Percentiles rank a stretch among this genome's conserved stretches.
Conservation (phyloP, 169 alveolate species). For the Plasmodium cynomolgi region DNA sequence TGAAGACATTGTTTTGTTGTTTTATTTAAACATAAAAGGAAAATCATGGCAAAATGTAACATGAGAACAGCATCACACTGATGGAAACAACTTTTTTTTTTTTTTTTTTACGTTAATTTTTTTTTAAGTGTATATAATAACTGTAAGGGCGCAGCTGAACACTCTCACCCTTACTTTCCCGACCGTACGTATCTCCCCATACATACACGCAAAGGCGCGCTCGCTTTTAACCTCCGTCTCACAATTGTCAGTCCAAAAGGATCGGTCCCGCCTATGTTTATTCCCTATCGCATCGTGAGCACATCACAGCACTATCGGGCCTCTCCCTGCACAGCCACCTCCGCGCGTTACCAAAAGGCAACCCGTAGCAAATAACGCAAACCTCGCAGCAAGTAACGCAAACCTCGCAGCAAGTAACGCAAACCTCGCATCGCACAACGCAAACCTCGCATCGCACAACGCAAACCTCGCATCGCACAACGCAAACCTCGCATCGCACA, state of each 20-base stretch:
- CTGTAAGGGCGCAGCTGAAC: not conserved
- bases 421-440: no score
- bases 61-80: not conserved
- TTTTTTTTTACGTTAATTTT: slow-evolving; percentile 9
- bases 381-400: not conserved
- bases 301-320: not conserved
- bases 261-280: not conserved
- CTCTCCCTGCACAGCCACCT: not conserved
- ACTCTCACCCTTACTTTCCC: not conserved
- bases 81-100: not conserved
- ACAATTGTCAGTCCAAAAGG: not conserved
- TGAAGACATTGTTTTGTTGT: slow-evolving; percentile 17
- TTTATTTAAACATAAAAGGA: slow-evolving; percentile 16
- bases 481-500: no score
- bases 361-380: not conserved
- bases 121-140: not conserved
- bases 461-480: not conserved
- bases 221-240: not conserved
- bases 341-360: not conserved
- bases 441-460: no score
- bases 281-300: not conserved
- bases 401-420: not conserved
- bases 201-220: not conserved
- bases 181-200: not conserved
- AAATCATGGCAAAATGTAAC: not conserved